Percentiles rank a stretch among this genome's conserved stretches.
phyloP scores from a whole-genome alignment of 306 rosid species.

The Glycine tomentella region DNA sequence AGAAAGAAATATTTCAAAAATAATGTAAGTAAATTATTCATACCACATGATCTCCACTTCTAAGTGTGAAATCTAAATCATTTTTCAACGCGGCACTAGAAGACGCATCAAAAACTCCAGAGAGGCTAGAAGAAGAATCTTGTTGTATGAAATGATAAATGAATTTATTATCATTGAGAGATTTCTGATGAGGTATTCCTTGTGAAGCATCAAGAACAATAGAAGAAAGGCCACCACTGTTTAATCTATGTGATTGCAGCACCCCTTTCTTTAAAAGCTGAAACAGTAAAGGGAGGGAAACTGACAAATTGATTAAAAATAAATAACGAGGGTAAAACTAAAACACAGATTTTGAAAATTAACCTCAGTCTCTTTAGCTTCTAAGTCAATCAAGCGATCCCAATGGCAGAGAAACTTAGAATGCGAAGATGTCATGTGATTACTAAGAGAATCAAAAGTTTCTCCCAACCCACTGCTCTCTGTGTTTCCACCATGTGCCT shows the following conservation, averaged over 20 bases:
- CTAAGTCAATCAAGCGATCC: slow-evolving; percentile 90
- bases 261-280: slow-evolving; percentile 75
- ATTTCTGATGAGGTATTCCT: slow-evolving; percentile 55
- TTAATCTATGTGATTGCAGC: slow-evolving; percentile 66
- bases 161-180: slow-evolving; percentile 63
- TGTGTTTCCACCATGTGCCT: slow-evolving; percentile 79
- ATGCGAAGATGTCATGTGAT: slow-evolving; percentile 68
- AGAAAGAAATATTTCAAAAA: background rate
- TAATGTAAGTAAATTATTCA: slow-evolving; percentile 25
- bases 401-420: slow-evolving; percentile 76
- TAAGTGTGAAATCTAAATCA: slow-evolving; percentile 63
- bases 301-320: slow-evolving; percentile 22
- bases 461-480: slow-evolving; percentile 80
- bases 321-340: slow-evolving; percentile 24
- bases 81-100: slow-evolving; percentile 51
- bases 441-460: slow-evolving; percentile 68
- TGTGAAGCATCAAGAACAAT: slow-evolving; percentile 71
- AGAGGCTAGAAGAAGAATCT: slow-evolving; percentile 40
- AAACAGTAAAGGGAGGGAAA: slow-evolving; percentile 36
- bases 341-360: slow-evolving; percentile 42
- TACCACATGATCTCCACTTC: slow-evolving; percentile 93
- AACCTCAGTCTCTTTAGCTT: slow-evolving; percentile 88
- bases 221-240: slow-evolving; percentile 65
- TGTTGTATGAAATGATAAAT: slow-evolving; percentile 71
- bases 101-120: slow-evolving; percentile 52